phyloP scores from a whole-genome alignment of 2,329 filamentous ascomycete genomes.

The Trichophyton schoenleinii region DNA sequence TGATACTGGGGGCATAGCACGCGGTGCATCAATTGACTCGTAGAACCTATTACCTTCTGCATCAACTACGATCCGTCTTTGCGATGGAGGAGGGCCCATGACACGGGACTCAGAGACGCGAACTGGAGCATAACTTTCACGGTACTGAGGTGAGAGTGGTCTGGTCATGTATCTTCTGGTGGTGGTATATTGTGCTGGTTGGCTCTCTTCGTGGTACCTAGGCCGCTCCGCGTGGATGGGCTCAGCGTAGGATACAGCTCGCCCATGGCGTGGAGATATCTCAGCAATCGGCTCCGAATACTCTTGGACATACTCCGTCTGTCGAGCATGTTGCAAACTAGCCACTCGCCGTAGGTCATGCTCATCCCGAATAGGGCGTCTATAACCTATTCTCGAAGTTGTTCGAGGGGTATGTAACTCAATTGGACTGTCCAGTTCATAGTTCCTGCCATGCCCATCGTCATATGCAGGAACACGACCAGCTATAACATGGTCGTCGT shows the following conservation, averaged over 20 bases:
- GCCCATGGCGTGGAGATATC: conserved; percentile 24
- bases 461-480: conserved; percentile 24
- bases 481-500: conserved; percentile 24
- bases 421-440: conserved; percentile 19
- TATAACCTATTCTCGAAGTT: conserved; percentile 28
- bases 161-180: conserved; percentile 23
- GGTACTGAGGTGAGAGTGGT: conserved; percentile 23
- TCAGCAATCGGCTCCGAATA: conserved; percentile 33
- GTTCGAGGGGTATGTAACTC: conserved; percentile 27
- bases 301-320: conserved; percentile 31
- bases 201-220: conserved; percentile 29
- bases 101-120: conserved; percentile 33
- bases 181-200: conserved; percentile 18
- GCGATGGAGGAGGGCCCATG: conserved; percentile 44
- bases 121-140: conserved; percentile 30
- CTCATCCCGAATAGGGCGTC: conserved; percentile 30
- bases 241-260: conserved; percentile 32
- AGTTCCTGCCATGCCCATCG: conserved; percentile 20
- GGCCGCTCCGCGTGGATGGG: conserved; percentile 23
- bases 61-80: conserved; percentile 64
- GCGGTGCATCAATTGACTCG: conserved; percentile 37
- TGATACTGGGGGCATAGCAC: conserved; percentile 21
- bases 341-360: conserved; percentile 36
- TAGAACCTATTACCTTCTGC: conserved; percentile 72
- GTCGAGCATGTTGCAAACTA: conserved; percentile 34